Evolutionary conservation across 2,329 filamentous ascomycete genomes (phyloP).

Genomic region (Aaosphaeria pasadenensis): DNA sequence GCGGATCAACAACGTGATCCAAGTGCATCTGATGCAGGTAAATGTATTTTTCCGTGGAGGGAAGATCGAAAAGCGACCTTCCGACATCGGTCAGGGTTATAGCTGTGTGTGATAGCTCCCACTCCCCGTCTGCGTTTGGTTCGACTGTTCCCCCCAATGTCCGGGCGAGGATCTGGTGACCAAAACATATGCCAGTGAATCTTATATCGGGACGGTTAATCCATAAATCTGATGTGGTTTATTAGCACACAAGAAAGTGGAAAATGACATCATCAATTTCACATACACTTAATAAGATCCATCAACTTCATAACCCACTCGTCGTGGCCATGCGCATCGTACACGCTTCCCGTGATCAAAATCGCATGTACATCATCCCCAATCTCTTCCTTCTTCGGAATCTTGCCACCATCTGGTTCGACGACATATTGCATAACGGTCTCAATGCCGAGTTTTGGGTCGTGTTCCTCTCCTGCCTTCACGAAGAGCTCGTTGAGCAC

Average conservation of each 20-base stretch:
- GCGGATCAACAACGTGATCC: conserved; percentile 41
- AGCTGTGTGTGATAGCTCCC: conserved; percentile 46
- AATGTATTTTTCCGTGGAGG: conserved; percentile 28
- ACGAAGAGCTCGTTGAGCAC: conserved; percentile 53
- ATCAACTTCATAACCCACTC: conserved; percentile 44
- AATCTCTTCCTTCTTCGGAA: conserved; percentile 50
- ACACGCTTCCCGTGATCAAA: conserved; percentile 47
- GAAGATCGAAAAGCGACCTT: conserved; percentile 39
- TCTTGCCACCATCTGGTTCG: conserved; percentile 32
- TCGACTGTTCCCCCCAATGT: conserved; percentile 41
- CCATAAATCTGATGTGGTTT: conserved; percentile 45
- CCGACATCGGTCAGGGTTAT: conserved; percentile 42
- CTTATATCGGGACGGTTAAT: conserved; percentile 49
- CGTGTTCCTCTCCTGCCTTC: conserved; percentile 50
- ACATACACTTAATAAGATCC: conserved; percentile 43
- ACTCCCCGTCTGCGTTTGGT: conserved; percentile 39
- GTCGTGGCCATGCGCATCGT: conserved; percentile 47
- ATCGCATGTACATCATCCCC: conserved; percentile 43
- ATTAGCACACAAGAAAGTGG: not conserved
- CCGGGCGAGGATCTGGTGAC: conserved; percentile 47
- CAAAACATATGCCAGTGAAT: conserved; percentile 49
- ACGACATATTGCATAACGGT: conserved; percentile 57
- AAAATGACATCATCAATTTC: not conserved
- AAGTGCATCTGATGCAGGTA: conserved; percentile 49
- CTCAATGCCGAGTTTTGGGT: conserved; percentile 54